Conservation (phyloP, 129 eudicot genomes). For the Cynara cardunculus region DNA sequence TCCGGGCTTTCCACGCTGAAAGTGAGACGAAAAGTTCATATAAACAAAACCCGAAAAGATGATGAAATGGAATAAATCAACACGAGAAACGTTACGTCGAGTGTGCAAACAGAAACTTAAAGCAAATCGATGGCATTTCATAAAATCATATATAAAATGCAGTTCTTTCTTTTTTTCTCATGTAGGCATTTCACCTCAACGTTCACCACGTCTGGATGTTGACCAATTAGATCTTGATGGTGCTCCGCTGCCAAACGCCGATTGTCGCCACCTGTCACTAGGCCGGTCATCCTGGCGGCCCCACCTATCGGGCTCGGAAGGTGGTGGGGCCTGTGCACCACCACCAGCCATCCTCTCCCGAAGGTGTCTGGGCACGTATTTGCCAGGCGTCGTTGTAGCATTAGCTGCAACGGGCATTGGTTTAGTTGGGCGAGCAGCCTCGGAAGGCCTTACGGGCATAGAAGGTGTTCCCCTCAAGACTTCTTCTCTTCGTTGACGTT, state of each 20-base stretch:
- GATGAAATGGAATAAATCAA: not conserved
- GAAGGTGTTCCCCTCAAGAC: slow-evolving; percentile 33
- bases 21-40: not conserved
- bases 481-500: slow-evolving; percentile 45
- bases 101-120: not conserved
- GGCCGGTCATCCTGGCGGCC: slow-evolving; percentile 29
- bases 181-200: slow-evolving; percentile 8
- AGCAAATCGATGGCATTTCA: not conserved
- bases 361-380: slow-evolving; percentile 41
- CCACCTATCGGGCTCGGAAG: slow-evolving; percentile 49
- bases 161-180: not conserved
- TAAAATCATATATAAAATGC: not conserved
- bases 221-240: slow-evolving; percentile 36
- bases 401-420: slow-evolving; percentile 31
- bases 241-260: slow-evolving; percentile 17
- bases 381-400: slow-evolving; percentile 33
- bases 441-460: slow-evolving; percentile 21
- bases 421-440: slow-evolving; percentile 25
- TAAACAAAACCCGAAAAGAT: not conserved
- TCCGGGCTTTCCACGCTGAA: too few relatives aligned
- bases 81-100: not conserved
- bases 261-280: slow-evolving; percentile 41
- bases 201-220: slow-evolving; percentile 29
- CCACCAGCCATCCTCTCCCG: slow-evolving; percentile 21
- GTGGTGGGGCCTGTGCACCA: slow-evolving; percentile 39